Base-by-base conservation (phyloP, 352 stramenopile genomes). In the Lagenidium giganteum region DNA sequence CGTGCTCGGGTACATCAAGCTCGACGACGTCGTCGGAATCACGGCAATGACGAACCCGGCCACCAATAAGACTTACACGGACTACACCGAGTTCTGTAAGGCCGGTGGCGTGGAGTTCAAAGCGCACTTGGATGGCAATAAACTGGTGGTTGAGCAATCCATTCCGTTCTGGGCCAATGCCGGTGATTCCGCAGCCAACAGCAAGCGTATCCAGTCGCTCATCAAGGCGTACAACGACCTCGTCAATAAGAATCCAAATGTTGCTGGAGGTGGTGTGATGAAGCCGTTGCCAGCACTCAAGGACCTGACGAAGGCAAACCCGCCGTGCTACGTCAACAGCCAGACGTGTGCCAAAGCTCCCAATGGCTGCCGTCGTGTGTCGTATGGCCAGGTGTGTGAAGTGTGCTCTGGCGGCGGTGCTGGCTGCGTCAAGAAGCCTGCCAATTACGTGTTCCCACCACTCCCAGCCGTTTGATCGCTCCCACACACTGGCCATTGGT, bases 1-100 rank as follows among this genome's bases (percentile, higher is more conserved):
- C 12, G 62, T 68, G 23, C 61, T 89, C 23, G 76, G 76, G 13
- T 86, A 72, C 42, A 33, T 77, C 42, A 53, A 44, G 18, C 42
- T 77, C 16, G 66, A 77, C 46, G 76, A 86, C 34, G 47, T 89
- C 27, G 76, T 89, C 4, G 76, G 76, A 27, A 89, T 89, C 61
- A 88, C 76, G 11, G 29, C 35, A 32, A 50, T 83, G 32, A 61
- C 17, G 2, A 64, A 52, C 43, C 51, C 61, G 18, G 14, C 27
- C 21, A 61, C 57, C 0, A 29, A 46, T 12, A 16, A 47, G 8
- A 54, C 33, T 6, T 83, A 83, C 52, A 25, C 51, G 5, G 64
- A 77, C 53, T 78, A 82, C 42, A 52, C 39, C 5, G 65, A 76
- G 41, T 89, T 89, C 37, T 87, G 70, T 31, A 2, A 49, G 0